Conservation (phyloP, 148 eudicot genomes). For the Rhododendron kiyosumense region DNA sequence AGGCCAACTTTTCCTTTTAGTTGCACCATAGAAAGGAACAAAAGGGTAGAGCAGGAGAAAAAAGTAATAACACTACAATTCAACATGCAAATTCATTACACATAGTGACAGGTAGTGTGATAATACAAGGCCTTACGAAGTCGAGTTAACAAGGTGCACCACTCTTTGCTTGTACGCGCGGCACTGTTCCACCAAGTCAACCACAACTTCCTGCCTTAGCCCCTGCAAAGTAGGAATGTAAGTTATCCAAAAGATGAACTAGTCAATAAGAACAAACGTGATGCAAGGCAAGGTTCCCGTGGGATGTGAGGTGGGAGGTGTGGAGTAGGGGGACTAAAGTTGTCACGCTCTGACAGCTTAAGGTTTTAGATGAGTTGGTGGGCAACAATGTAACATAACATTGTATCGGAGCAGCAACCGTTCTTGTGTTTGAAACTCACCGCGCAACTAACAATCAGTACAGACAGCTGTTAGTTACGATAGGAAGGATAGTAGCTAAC, state of each 20-base stretch:
- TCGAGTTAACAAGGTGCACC: conserved; percentile 94
- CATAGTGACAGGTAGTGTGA: neutral
- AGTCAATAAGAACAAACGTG: neutral
- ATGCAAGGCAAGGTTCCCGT: neutral
- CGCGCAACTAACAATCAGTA: neutral
- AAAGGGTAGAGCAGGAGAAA: neutral
- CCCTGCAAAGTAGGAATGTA: conserved; percentile 45
- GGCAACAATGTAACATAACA: neutral
- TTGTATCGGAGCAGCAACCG: neutral
- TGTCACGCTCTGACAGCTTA: neutral
- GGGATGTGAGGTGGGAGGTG: neutral
- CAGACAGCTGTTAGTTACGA: neutral
- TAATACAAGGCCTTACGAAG: conserved; percentile 70
- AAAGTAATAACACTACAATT: neutral
- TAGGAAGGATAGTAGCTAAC: neutral
- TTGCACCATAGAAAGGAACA: neutral
- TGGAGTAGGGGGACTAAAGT: neutral
- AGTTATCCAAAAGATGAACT: neutral
- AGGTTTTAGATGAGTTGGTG: neutral
- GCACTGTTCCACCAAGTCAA: conserved; percentile 93
- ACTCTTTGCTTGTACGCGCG: conserved; percentile 91
- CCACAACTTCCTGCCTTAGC: conserved; percentile 80
- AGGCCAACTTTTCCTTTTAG: neutral
- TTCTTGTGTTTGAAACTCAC: neutral
- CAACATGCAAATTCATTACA: neutral